phyloP scores from a whole-genome alignment of 1,284 basidiomycete genomes.

The Ceratobasidium sp. region DNA sequence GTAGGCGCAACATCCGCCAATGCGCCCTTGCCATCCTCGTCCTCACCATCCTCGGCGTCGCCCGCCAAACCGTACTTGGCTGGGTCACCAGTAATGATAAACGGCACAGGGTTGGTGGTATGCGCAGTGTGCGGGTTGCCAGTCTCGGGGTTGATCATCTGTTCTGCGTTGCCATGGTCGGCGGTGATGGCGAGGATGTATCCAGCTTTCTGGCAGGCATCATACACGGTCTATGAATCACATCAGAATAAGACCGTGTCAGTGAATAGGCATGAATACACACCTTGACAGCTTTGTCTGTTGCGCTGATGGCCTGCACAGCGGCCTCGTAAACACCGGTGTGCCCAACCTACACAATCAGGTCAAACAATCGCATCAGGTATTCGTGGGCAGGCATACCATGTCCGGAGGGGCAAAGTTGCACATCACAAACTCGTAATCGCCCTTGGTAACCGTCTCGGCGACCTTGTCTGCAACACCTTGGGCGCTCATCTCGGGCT shows the following conservation, averaged over 20 bases:
- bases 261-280: not conserved
- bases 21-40: constrained; percentile 72
- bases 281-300: constrained; percentile 81
- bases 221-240: constrained; percentile 68
- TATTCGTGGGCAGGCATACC: constrained; percentile 60
- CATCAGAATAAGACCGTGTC: not conserved
- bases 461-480: constrained; percentile 89
- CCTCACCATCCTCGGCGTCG: constrained; percentile 57
- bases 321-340: constrained; percentile 90
- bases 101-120: constrained; percentile 85
- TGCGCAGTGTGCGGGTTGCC: constrained; percentile 88
- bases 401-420: constrained; percentile 96
- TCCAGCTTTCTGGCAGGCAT: constrained; percentile 83
- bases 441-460: constrained; percentile 73
- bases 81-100: constrained; percentile 74
- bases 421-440: constrained; percentile 92
- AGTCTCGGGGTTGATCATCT: constrained; percentile 87
- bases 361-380: not conserved
- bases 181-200: constrained; percentile 88
- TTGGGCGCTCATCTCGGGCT: constrained; percentile 88
- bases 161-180: constrained; percentile 93
- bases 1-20: constrained; percentile 91
- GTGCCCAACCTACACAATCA: constrained; percentile 73
- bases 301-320: constrained; percentile 82
- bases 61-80: constrained; percentile 61